Base-by-base conservation (phyloP, 495 filamentous ascomycete genomes). In the Penicillium robsamsonii region DNA sequence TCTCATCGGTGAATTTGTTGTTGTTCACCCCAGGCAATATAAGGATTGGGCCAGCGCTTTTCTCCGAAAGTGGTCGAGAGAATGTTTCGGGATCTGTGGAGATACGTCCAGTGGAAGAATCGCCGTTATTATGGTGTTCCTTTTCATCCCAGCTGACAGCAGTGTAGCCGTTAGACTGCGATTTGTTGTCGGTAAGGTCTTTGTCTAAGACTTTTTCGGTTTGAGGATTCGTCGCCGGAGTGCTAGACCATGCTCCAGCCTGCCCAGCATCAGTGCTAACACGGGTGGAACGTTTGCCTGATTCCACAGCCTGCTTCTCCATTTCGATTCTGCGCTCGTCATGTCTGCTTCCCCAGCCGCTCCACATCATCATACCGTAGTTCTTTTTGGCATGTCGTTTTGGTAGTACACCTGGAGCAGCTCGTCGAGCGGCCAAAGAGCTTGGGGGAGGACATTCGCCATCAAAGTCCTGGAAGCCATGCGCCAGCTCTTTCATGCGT, bases 371-470 rank as follows among this genome's bases (percentile, higher is more conserved):
- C 71, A 96, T 77, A 4, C 90, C 91, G 67, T 86, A 84, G 61
- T 88, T 87, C 71, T 80, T 84, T 42, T 71, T 69, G 7, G 56
- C 58, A 12, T 57, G 62, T 47, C 67, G 81, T 61, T 81, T 82
- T 54, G 81, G 84, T 40, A 81, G 59, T 37, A 80, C 75, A 8
- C 74, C 78, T 18, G 76, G 78, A 30, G 80, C 77, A 44, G 75
- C 73, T 55, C 81, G 77, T 49, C 91, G 73, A 2, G 90, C 87
- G 22, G 88, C 92, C 5, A 96, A 74, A 0, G 93, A 90, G 30
- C 87, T 90, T 8, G 92, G 87, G 4, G 93, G 92, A 4, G 92
- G 92, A 0, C 75, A 78, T 63, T 96, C 92, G 4, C 85, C 88
- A 1, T 85, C 77, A 53, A 90, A 88, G 3, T 79, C 72, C 41